A percentile compares a stretch with the other conserved stretches of the same genome.
Conservation (phyloP, 2,329 filamentous ascomycete genomes). For the Biscogniauxia mediterranea region DNA sequence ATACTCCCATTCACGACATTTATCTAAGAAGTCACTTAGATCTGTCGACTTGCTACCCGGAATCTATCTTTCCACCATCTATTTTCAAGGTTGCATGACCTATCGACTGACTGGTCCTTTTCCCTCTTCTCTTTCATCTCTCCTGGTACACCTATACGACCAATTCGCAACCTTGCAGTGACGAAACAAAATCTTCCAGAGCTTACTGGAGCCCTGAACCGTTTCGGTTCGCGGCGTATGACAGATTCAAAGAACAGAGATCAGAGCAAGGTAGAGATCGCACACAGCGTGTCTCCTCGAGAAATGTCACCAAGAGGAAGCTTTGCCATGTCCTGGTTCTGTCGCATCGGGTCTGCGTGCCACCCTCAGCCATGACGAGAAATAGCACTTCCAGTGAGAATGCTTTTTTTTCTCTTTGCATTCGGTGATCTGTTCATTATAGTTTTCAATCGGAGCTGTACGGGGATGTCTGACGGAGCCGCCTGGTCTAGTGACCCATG, state of each 20-base stretch:
- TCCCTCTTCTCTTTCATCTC: too few species aligned
- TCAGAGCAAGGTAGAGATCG: slow-evolving; percentile 41
- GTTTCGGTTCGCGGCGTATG: slow-evolving; percentile 26
- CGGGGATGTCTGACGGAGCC: slow-evolving; percentile 25
- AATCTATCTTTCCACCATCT: too few species aligned
- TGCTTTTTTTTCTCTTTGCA: slow-evolving; percentile 7
- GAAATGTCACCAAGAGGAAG: background rate
- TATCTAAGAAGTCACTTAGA: background rate
- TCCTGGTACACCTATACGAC: background rate
- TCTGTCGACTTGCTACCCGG: too few species aligned
- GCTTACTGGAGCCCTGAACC: slow-evolving; percentile 27
- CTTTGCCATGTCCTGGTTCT: slow-evolving; percentile 9
- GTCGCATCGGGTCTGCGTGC: slow-evolving; percentile 12
- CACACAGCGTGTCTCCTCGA: slow-evolving; percentile 9
- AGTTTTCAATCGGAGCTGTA: slow-evolving; percentile 56
- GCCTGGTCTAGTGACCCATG: slow-evolving; percentile 20
- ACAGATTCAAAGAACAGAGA: slow-evolving; percentile 47
- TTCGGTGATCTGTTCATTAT: slow-evolving; percentile 34
- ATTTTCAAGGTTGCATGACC: background rate
- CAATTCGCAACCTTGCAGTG: slow-evolving; percentile 23
- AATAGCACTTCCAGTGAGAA: slow-evolving; percentile 20
- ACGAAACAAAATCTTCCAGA: slow-evolving; percentile 24
- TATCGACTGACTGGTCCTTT: background rate
- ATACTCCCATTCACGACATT: background rate
- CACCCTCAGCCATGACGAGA: slow-evolving; percentile 30